phyloP scores from a whole-genome alignment of 2,329 filamentous ascomycete genomes.

The Coleophoma eucalyptorum region DNA sequence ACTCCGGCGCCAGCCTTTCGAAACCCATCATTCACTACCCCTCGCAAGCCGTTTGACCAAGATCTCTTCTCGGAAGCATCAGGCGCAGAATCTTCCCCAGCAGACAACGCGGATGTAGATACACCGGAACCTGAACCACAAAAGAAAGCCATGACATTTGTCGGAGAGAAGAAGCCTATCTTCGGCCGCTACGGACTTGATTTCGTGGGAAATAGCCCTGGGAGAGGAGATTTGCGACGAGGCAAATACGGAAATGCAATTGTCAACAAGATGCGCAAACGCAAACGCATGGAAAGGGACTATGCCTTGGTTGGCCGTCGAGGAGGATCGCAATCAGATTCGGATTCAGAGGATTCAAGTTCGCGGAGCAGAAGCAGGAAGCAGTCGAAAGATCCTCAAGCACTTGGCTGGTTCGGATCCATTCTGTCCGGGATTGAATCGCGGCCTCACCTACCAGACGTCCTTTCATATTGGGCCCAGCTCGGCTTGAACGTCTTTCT shows the following conservation, averaged over 20 bases:
- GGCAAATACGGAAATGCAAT: conserved; percentile 42
- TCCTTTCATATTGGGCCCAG: conserved; percentile 64
- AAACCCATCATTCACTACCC: conserved; percentile 62
- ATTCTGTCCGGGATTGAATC: conserved; percentile 60
- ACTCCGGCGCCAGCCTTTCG: conserved; percentile 48
- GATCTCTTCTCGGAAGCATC: conserved; percentile 51
- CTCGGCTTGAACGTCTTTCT: conserved; percentile 46
- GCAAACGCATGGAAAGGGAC: conserved; percentile 40
- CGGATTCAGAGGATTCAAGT: conserved; percentile 33
- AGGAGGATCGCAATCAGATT: conserved; percentile 30
- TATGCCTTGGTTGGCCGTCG: conserved; percentile 30
- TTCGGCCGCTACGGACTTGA: conserved; percentile 39
- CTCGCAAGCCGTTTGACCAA: conserved; percentile 53
- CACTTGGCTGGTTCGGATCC: conserved; percentile 36
- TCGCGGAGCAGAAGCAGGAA: conserved; percentile 27
- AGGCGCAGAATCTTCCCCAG: conserved; percentile 57
- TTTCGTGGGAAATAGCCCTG: conserved; percentile 40
- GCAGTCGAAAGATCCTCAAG: conserved; percentile 24
- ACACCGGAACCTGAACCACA: conserved; percentile 50
- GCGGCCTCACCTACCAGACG: conserved; percentile 61
- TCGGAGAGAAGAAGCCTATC: conserved; percentile 37
- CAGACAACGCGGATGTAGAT: conserved; percentile 45
- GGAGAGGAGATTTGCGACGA: conserved; percentile 61
- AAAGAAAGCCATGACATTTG: conserved; percentile 43
- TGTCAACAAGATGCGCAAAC: conserved; percentile 44